Conservation (phyloP, 2,329 filamentous ascomycete species). For the Conoideocrella luteorostrata region DNA sequence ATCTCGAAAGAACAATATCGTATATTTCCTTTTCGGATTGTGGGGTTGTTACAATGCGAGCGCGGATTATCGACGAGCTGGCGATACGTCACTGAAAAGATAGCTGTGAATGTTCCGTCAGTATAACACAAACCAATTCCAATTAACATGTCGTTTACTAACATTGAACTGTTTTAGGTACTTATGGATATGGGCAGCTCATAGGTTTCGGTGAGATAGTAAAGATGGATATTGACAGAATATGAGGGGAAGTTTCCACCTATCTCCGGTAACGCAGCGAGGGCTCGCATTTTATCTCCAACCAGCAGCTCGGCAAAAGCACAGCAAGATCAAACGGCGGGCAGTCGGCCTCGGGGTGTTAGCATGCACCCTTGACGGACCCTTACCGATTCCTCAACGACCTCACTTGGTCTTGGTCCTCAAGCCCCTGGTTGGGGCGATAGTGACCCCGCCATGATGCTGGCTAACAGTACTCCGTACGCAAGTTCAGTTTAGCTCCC, state of each 20-base stretch:
- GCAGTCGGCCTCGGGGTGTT: too few species aligned
- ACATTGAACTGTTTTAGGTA: background rate
- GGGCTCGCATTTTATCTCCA: slow-evolving; percentile 2
- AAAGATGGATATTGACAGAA: background rate
- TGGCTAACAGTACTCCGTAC: background rate
- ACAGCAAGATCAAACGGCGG: background rate
- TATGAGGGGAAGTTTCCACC: background rate
- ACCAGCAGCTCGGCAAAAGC: background rate
- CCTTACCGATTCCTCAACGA: background rate
- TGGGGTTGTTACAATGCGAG: background rate
- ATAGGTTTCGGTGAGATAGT: background rate
- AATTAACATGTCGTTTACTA: background rate
- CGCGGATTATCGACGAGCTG: background rate
- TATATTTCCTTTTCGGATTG: background rate
- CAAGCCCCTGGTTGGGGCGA: background rate
- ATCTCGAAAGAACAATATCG: slow-evolving; percentile 13
- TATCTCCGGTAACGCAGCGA: slow-evolving; percentile 2
- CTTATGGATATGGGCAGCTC: background rate
- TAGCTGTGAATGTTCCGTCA: background rate
- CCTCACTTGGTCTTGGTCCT: background rate
- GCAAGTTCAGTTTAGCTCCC: background rate
- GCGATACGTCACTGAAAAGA: background rate
- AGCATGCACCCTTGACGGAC: too few species aligned
- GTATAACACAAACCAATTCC: background rate
- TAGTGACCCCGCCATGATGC: background rate